Evolutionary conservation across 768 basidiomycete species (phyloP), one percentile per base, ranked within the genome.

Genomic region (Leccinum barrowsii): DNA sequence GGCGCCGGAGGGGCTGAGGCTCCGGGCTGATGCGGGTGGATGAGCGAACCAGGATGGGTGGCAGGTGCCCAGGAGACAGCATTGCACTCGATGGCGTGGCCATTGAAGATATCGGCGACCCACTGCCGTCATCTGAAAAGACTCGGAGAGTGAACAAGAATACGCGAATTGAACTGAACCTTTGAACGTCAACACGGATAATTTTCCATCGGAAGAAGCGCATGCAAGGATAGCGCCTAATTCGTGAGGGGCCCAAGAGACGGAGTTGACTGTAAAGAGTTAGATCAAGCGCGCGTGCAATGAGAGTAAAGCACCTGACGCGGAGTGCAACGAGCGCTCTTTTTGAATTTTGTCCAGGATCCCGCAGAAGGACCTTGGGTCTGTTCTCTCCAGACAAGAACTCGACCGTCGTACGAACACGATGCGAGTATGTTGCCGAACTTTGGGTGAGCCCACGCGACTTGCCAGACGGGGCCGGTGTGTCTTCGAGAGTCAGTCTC

Each of bases 231-330:
- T 95, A 1, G 97, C 93, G 34, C 96, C 97, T 13, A 98, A 84
- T 70, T 98, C 96, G 65, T 97, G 94, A 2, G 97, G 94, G n/a
- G 96, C 96, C 97, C 97, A 99, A 0, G 93, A 92, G 21, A 98
- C 89, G 1, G 95, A 95, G 76, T 99, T 99, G 51, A 98, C 96
- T 96, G 48, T 4, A 13, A 15, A 34, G 17, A 5, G 32, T 61
- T 17, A 61, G 56, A 55, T 19, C 22, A 32, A 50, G 22, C 21
- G 59, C 19, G 59, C 12, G 7, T 17, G 28, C 5, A 50, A 5
- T 6, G 24, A 8, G 35, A 46, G 17, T 13, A 78, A 17, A 81
- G 63, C 63, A 94, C 94, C 94, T 60, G 93, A 96, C 3, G 95
- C 97, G 50, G 86, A 89, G 70, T 98, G 97, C 52, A 97, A 76